phyloP scores from a whole-genome alignment of 2,329 filamentous ascomycete genomes.

The Paraphaeosphaeria minitans region DNA sequence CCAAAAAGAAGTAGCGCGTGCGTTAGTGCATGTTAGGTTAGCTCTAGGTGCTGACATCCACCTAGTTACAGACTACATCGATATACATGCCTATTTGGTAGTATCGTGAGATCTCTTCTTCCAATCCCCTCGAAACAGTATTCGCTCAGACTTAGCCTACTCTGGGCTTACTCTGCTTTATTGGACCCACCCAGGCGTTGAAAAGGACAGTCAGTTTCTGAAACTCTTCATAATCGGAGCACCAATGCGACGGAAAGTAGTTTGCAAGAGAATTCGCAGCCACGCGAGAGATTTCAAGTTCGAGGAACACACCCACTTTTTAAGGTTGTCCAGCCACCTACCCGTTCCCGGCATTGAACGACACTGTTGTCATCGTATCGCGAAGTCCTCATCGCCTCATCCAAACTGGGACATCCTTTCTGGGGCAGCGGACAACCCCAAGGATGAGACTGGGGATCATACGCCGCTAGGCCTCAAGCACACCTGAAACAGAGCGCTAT shows the following conservation, averaged over 20 bases:
- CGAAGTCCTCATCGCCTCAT: neutral
- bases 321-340: neutral
- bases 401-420: neutral
- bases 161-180: neutral
- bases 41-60: neutral
- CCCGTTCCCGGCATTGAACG: neutral
- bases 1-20: neutral
- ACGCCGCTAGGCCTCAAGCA: constrained; percentile 11
- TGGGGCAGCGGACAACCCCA: neutral
- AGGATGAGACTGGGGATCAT: constrained; percentile 13
- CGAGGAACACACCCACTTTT: neutral
- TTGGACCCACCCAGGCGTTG: neutral
- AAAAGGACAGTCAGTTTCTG: constrained; percentile 5
- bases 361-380: neutral
- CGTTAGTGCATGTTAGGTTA: constrained; percentile 1
- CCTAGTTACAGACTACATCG: neutral
- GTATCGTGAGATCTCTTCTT: neutral
- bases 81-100: neutral
- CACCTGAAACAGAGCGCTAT: constrained; percentile 6
- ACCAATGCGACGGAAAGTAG: neutral
- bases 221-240: neutral
- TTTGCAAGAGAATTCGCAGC: neutral
- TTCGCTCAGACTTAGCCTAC: neutral
- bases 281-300: neutral
- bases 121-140: constrained; percentile 2